Evolutionary conservation across 148 eudicot genomes (phyloP).

Genomic region (Nepenthes mirabilis): DNA sequence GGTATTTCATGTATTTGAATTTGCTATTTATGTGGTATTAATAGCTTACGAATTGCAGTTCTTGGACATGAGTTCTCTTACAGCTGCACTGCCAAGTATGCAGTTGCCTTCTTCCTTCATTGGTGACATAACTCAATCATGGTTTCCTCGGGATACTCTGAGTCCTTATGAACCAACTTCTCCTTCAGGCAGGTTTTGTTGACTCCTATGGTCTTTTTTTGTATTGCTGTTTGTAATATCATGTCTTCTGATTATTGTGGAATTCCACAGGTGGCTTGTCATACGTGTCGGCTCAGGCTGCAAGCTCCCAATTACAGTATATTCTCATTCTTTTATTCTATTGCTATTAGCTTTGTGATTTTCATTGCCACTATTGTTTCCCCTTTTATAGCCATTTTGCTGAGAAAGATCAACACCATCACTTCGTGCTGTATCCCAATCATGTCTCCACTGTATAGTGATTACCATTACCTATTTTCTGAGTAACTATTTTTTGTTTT

Average conservation of each 20-base stretch:
- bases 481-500: too few species aligned
- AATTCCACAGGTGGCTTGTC: constrained; percentile 46
- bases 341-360: background rate
- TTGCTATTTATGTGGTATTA: constrained; percentile 1
- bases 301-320: constrained; percentile 55
- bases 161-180: constrained; percentile 22
- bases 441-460: too few species aligned
- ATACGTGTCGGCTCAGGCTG: constrained; percentile 37
- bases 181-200: constrained; percentile 31
- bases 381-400: too few species aligned
- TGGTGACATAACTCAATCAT: constrained; percentile 37
- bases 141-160: constrained; percentile 51
- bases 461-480: too few species aligned
- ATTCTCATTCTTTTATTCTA: constrained; percentile 7
- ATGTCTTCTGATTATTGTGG: constrained; percentile 1
- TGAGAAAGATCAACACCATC: too few species aligned
- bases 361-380: background rate
- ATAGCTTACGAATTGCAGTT: constrained; percentile 29
- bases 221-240: background rate
- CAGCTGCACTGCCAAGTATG: constrained; percentile 47
- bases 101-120: constrained; percentile 31
- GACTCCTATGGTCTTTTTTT: background rate
- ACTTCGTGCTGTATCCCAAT: too few species aligned
- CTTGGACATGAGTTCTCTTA: constrained; percentile 66
- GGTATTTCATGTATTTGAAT: background rate